A percentile compares a stretch with the other conserved stretches of the same genome.
These are phyloP conservation scores for Linnemannia schmuckeri DNA, from an alignment of 192 early-diverging fungal species.

Conservation along the genomic window DNA sequence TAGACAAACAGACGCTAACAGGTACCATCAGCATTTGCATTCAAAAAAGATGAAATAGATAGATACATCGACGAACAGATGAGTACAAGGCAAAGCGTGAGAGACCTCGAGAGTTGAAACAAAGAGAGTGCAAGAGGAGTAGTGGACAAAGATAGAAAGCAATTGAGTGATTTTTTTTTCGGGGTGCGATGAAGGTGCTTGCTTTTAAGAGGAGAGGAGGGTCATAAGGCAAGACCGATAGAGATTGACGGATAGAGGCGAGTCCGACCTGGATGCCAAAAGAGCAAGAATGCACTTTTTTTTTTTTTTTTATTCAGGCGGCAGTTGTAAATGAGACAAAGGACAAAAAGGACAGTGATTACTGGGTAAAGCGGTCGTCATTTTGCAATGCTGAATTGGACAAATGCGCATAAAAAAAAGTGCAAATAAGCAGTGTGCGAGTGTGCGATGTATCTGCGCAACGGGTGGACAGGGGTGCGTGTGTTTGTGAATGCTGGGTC, in stretches of 20 bases:
- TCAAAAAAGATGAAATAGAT: not conserved
- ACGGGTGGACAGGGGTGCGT: not conserved
- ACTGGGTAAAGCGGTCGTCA: not conserved
- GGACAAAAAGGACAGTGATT: not conserved
- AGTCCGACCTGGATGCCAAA: not conserved
- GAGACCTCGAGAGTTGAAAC: not conserved
- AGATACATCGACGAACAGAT: not conserved
- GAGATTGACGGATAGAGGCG: not conserved
- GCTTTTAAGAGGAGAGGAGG: not conserved
- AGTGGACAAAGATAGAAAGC: not conserved
- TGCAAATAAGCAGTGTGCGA: too few relatives aligned
- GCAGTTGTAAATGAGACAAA: not conserved
- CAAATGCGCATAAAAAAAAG: not conserved
- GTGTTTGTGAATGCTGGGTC: not conserved
- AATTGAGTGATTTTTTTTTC: not conserved
- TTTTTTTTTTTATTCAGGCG: too few relatives aligned
- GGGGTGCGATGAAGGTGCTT: not conserved
- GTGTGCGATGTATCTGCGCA: not conserved
- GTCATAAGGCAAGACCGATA: not conserved
- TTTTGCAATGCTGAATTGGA: not conserved
- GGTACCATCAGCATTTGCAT: not conserved
- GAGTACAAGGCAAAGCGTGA: not conserved
- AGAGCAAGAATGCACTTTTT: not conserved
- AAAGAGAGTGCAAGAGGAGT: not conserved
- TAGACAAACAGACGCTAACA: not conserved